phyloP scores from a whole-genome alignment of 257 asterid genomes.

The Osmanthus fragrans region DNA sequence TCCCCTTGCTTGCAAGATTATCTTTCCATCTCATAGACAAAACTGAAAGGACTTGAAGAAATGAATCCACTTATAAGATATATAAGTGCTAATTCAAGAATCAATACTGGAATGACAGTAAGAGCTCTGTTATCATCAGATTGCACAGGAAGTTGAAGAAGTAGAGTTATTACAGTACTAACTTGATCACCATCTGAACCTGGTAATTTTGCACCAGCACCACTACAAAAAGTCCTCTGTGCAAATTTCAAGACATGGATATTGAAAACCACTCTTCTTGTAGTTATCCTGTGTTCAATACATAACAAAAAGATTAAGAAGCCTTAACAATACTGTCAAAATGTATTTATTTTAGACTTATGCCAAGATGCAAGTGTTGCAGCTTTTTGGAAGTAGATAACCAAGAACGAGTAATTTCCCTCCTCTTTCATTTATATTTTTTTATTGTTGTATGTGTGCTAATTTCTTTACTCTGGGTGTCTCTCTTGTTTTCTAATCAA shows the following conservation, averaged over 20 bases:
- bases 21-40: not conserved
- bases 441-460: not conserved
- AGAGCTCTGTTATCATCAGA: conserved; percentile 1
- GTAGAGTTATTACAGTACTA: conserved; percentile 24
- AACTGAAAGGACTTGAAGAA: not conserved
- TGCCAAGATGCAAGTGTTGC: not conserved
- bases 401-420: not conserved
- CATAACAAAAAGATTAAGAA: conserved; percentile 16
- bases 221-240: conserved; percentile 49
- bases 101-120: not conserved
- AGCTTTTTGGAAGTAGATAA: not conserved
- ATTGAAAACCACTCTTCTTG: conserved; percentile 38
- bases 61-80: not conserved
- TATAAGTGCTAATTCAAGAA: not conserved
- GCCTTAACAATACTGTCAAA: not conserved
- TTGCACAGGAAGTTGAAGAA: not conserved
- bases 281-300: conserved; percentile 41
- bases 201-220: conserved; percentile 40
- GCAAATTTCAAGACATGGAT: conserved; percentile 37
- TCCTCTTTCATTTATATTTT: not conserved
- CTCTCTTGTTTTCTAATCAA: not conserved
- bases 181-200: conserved; percentile 40
- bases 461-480: not conserved
- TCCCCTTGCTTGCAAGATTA: not conserved
- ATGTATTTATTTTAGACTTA: not conserved